phyloP scores from a whole-genome alignment of 352 stramenopile species.

The Globisporangium orthogonon region DNA sequence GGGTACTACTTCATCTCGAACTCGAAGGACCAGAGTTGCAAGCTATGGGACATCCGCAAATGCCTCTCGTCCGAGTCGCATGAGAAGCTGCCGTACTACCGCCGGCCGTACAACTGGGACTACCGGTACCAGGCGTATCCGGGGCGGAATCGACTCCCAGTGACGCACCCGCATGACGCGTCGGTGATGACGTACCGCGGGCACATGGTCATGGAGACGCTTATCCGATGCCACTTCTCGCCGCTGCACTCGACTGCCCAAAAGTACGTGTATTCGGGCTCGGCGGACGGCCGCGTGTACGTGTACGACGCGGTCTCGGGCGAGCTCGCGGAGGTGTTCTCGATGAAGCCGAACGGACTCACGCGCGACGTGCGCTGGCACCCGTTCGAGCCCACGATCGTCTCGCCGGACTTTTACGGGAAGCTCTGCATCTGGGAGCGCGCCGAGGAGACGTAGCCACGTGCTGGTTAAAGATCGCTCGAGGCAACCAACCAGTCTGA shows the following conservation, averaged over 20 bases:
- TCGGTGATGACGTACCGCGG: slow-evolving; percentile 85
- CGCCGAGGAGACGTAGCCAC: slow-evolving; percentile 15
- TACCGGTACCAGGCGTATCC: slow-evolving; percentile 81
- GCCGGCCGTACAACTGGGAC: slow-evolving; percentile 63
- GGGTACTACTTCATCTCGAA: slow-evolving; percentile 89
- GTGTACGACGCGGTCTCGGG: slow-evolving; percentile 75
- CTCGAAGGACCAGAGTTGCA: slow-evolving; percentile 77
- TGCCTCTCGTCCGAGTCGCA: slow-evolving; percentile 48
- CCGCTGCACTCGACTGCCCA: slow-evolving; percentile 81
- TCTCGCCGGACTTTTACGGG: slow-evolving; percentile 82
- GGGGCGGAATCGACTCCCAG: slow-evolving; percentile 37
- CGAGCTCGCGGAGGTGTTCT: slow-evolving; percentile 70
- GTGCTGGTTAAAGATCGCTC: too few relatives aligned
- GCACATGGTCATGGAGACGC: slow-evolving; percentile 74
- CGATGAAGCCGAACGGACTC: slow-evolving; percentile 70
- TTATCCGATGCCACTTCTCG: slow-evolving; percentile 84
- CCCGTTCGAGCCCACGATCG: slow-evolving; percentile 72
- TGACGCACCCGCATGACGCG: slow-evolving; percentile 64
- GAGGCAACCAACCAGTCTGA: too few relatives aligned
- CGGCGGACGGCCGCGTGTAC: slow-evolving; percentile 76
- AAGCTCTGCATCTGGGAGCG: slow-evolving; percentile 83
- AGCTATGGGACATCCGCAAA: slow-evolving; percentile 83
- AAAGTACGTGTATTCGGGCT: slow-evolving; percentile 84
- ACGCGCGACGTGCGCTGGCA: slow-evolving; percentile 84
- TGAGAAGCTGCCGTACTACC: slow-evolving; percentile 34